A percentile compares a stretch with the other conserved stretches of the same genome.
Evolutionary conservation across 495 filamentous ascomycete genomes (phyloP).

Genomic region (Hypoxylon perforatum): DNA sequence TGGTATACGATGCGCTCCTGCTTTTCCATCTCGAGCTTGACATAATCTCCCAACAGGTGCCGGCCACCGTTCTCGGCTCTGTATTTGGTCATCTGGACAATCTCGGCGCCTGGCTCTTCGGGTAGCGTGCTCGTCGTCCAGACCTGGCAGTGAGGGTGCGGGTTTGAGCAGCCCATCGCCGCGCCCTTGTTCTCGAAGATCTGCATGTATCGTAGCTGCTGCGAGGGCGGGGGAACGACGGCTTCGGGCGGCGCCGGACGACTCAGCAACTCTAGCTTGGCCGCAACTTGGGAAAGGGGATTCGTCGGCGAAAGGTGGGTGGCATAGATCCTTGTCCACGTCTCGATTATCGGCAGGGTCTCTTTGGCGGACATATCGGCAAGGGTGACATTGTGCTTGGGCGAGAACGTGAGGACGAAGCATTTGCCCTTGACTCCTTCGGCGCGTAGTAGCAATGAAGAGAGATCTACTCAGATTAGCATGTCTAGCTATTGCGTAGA

Average conservation of each 20-base stretch:
- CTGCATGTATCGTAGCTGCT: slow-evolving; percentile 96
- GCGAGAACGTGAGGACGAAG: slow-evolving; percentile 95
- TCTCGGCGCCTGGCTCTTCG: slow-evolving; percentile 84
- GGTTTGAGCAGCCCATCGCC: slow-evolving; percentile 99
- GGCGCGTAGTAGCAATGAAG: slow-evolving; percentile 81
- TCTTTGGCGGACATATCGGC: slow-evolving; percentile 79
- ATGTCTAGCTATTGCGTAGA: not conserved
- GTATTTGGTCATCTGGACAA: slow-evolving; percentile 81
- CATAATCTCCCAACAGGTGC: slow-evolving; percentile 88
- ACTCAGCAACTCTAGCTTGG: slow-evolving; percentile 40
- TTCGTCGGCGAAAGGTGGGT: slow-evolving; percentile 78
- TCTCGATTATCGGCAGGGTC: slow-evolving; percentile 80
- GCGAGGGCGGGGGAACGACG: slow-evolving; percentile 65
- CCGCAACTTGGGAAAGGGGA: slow-evolving; percentile 64
- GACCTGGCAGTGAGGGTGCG: slow-evolving; percentile 95
- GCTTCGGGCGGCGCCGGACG: slow-evolving; percentile 54
- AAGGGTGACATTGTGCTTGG: slow-evolving; percentile 89
- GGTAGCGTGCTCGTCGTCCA: slow-evolving; percentile 93
- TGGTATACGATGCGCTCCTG: slow-evolving; percentile 88
- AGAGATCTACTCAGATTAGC: slow-evolving; percentile 64
- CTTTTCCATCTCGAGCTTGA: slow-evolving; percentile 81
- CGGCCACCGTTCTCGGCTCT: slow-evolving; percentile 72
- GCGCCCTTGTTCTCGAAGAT: slow-evolving; percentile 99
- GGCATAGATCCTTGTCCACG: slow-evolving; percentile 90
- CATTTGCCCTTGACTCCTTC: slow-evolving; percentile 93